A percentile compares a stretch with the other conserved stretches of the same genome.
These are phyloP conservation scores for Populus pruinosa DNA, from an alignment of 345 rosid species.

Conservation along the genomic window DNA sequence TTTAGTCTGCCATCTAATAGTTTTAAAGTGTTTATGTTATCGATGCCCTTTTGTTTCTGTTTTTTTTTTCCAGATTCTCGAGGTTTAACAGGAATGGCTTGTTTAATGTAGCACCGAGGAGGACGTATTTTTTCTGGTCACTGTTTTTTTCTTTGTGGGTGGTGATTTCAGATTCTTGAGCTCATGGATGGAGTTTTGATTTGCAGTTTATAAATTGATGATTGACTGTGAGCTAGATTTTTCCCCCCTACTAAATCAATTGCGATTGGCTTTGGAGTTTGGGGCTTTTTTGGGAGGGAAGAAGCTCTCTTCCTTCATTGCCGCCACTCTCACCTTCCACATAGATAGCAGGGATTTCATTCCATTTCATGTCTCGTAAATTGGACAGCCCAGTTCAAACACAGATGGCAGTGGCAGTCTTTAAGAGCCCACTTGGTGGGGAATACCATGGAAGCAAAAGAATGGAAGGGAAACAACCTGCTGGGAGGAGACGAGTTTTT, in stretches of 20 bases:
- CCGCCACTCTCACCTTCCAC: conserved; percentile 38
- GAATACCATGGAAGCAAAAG: conserved; percentile 49
- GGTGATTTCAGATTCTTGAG: conserved; percentile 5
- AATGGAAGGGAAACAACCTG: conserved; percentile 67
- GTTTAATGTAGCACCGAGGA: conserved; percentile 19
- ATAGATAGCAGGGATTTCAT: conserved; percentile 25
- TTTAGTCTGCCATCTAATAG: not conserved
- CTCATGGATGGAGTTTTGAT: not conserved
- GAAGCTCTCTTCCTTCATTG: conserved; percentile 39
- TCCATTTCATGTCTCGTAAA: conserved; percentile 76
- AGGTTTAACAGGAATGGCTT: conserved; percentile 24
- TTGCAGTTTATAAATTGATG: conserved; percentile 47
- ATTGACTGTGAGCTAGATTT: conserved; percentile 19
- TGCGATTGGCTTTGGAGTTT: conserved; percentile 36
- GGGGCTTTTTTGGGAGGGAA: conserved; percentile 44
- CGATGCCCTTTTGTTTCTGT: not conserved
- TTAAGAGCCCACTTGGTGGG: conserved; percentile 69
- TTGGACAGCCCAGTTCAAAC: conserved; percentile 96
- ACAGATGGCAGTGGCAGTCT: conserved; percentile 87
- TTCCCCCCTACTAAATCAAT: conserved; percentile 14
- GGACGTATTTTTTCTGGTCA: not conserved
- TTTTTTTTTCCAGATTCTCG: conserved; percentile 18
- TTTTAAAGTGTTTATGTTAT: not conserved
- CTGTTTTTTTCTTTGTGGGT: not conserved
- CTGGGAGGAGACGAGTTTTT: conserved; percentile 81